Percentiles rank a stretch among this genome's conserved stretches.
These are phyloP conservation scores for Neopestalotiopsis rosae DNA, from an alignment of 2,329 filamentous ascomycete genomes.

Conservation along the genomic window DNA sequence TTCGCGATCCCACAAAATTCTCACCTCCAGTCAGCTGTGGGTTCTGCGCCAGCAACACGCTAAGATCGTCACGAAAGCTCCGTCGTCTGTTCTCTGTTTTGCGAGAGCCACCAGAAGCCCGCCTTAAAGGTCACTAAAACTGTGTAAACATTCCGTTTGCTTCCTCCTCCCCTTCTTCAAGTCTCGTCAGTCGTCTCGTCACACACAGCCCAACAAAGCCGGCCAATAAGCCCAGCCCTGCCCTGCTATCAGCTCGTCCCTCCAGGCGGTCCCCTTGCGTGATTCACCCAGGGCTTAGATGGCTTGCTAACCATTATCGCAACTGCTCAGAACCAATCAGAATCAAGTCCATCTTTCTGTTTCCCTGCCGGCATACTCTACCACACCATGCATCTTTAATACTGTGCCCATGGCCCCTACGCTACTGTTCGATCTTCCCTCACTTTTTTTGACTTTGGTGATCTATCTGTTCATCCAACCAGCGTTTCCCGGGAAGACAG, in stretches of 20 bases:
- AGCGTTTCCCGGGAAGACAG: background rate
- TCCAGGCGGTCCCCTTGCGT: background rate
- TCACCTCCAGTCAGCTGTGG: background rate
- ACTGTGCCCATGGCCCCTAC: background rate
- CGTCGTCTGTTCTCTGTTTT: background rate
- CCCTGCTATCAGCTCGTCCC: background rate
- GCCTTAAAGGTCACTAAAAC: too few relatives aligned
- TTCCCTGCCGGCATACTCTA: background rate
- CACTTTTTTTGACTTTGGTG: constrained; percentile 9
- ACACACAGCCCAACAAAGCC: too few relatives aligned
- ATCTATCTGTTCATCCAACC: background rate
- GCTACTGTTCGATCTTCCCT: background rate
- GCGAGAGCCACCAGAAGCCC: background rate
- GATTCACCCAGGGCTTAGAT: background rate
- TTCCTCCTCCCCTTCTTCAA: background rate
- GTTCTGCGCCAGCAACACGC: background rate
- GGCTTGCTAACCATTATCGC: background rate
- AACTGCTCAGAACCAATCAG: background rate
- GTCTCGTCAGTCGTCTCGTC: background rate
- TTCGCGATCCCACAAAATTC: background rate
- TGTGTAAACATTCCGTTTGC: background rate
- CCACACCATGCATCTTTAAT: background rate
- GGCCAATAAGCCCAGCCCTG: background rate
- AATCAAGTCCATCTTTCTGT: background rate
- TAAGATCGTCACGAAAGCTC: background rate